A percentile compares a stretch with the other conserved stretches of the same genome.
These are phyloP conservation scores for Chrysanthemum seticuspe DNA, from an alignment of 129 eudicot species.

Conservation along the genomic window DNA sequence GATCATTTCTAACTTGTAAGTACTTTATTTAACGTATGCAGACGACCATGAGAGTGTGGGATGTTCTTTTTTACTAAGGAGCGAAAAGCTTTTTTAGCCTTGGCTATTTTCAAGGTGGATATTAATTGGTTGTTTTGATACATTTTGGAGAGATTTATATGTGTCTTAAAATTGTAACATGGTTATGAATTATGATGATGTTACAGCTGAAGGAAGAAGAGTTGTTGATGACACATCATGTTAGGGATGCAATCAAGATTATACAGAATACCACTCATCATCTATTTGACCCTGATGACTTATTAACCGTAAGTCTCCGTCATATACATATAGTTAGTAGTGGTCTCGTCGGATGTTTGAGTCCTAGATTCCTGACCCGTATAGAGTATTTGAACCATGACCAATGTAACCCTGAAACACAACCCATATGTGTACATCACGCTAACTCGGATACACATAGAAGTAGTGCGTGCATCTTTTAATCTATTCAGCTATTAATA, in stretches of 20 bases:
- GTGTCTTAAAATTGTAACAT: too few species aligned
- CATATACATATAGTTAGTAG: not conserved
- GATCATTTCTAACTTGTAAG: not conserved
- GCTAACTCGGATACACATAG: too few species aligned
- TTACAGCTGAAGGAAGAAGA: slow-evolving; percentile 88
- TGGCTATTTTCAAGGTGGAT: slow-evolving; percentile 84
- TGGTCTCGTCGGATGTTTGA: too few species aligned
- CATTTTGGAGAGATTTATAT: not conserved
- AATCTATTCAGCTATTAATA: too few species aligned
- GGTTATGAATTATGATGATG: not conserved
- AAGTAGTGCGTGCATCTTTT: too few species aligned
- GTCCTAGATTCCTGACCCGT: too few species aligned
- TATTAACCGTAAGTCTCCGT: slow-evolving; percentile 56
- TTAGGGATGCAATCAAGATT: slow-evolving; percentile 82
- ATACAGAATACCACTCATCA: slow-evolving; percentile 78
- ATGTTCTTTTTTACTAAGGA: slow-evolving; percentile 89
- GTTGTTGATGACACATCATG: slow-evolving; percentile 61
- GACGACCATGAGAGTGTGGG: slow-evolving; percentile 98
- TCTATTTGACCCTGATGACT: slow-evolving; percentile 88
- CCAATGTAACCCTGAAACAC: too few species aligned
- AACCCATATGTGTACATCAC: too few species aligned
- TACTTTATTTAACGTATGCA: slow-evolving; percentile 27
- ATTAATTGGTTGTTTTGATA: not conserved
- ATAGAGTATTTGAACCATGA: too few species aligned
- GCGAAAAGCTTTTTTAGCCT: slow-evolving; percentile 77